Conservation (phyloP, 2,329 filamentous ascomycete species). For the Pseudopithomyces maydicus region DNA sequence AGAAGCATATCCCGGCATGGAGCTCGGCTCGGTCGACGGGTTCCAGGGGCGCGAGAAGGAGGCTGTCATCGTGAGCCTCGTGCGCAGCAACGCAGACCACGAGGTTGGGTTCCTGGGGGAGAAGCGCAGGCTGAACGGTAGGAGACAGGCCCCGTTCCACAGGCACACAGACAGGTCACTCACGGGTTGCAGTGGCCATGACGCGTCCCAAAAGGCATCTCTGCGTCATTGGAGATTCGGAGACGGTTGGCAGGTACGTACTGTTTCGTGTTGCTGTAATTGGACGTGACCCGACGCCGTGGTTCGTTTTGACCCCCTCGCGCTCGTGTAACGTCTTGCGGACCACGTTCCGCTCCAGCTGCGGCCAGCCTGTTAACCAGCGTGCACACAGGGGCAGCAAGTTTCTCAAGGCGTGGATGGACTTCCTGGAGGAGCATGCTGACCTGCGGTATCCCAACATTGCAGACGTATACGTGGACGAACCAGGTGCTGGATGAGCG, state of each 20-base stretch:
- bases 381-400: conserved; percentile 68
- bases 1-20: conserved; percentile 79
- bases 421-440: conserved; percentile 83
- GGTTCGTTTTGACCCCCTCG: conserved; percentile 6
- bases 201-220: conserved; percentile 90
- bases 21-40: conserved; percentile 95
- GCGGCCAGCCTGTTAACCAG: background rate
- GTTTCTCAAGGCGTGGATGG: conserved; percentile 92
- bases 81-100: conserved; percentile 82
- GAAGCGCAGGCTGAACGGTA: conserved; percentile 90
- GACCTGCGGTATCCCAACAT: conserved; percentile 87
- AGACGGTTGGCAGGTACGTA: conserved; percentile 85
- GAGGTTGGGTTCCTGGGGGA: conserved; percentile 95
- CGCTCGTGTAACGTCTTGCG: conserved; percentile 3
- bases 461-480: conserved; percentile 48
- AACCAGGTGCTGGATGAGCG: conserved; percentile 26
- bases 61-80: conserved; percentile 89
- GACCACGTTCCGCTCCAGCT: background rate
- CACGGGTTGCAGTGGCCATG: conserved; percentile 76
- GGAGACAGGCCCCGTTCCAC: conserved; percentile 38
- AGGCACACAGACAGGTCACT: conserved; percentile 10
- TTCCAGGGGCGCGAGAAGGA: conserved; percentile 98
- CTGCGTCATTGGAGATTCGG: conserved; percentile 90
- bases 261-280: background rate
- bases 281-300: conserved; percentile 1